phyloP scores from a whole-genome alignment of 805 yeast genomes.

The Scheffersomyces stipitis region DNA sequence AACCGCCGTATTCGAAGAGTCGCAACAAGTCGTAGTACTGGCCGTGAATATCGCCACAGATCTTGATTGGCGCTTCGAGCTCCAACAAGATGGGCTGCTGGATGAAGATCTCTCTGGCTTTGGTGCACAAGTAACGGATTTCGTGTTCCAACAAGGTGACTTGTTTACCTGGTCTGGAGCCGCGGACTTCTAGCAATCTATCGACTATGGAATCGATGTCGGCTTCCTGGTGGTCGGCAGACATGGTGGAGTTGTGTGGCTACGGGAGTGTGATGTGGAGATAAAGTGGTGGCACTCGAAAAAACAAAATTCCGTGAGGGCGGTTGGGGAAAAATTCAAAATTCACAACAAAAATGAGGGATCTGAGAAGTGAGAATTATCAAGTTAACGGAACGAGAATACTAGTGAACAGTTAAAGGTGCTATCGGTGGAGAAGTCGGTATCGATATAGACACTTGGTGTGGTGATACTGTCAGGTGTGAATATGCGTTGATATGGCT shows the following conservation, averaged over 20 bases:
- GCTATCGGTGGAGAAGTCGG: too few relatives aligned
- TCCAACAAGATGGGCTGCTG: slow-evolving; percentile 96
- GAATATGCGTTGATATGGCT: too few relatives aligned
- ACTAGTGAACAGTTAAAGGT: too few relatives aligned
- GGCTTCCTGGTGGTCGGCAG: slow-evolving; percentile 59
- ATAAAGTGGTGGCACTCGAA: too few relatives aligned
- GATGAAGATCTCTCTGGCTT: slow-evolving; percentile 96
- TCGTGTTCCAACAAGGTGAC: slow-evolving; percentile 92
- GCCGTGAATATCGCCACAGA: slow-evolving; percentile 98
- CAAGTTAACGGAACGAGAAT: too few relatives aligned
- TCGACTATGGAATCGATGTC: slow-evolving; percentile 97
- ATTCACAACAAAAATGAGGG: too few relatives aligned
- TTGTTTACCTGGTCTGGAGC: slow-evolving; percentile 97
- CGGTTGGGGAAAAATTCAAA: too few relatives aligned
- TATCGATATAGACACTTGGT: too few relatives aligned
- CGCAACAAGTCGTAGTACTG: slow-evolving; percentile 95
- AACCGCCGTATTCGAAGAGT: slow-evolving; percentile 96
- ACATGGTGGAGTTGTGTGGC: slow-evolving; percentile 18
- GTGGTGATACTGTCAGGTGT: too few relatives aligned
- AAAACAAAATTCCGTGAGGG: too few relatives aligned
- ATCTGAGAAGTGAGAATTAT: too few relatives aligned
- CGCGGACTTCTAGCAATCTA: slow-evolving; percentile 94
- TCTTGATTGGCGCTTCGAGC: slow-evolving; percentile 95
- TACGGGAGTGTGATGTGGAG: slow-evolving; percentile 1
- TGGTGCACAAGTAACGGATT: slow-evolving; percentile 92